phyloP scores from a whole-genome alignment of 202 grass and related monocot genomes.

The Carex arenaria region DNA sequence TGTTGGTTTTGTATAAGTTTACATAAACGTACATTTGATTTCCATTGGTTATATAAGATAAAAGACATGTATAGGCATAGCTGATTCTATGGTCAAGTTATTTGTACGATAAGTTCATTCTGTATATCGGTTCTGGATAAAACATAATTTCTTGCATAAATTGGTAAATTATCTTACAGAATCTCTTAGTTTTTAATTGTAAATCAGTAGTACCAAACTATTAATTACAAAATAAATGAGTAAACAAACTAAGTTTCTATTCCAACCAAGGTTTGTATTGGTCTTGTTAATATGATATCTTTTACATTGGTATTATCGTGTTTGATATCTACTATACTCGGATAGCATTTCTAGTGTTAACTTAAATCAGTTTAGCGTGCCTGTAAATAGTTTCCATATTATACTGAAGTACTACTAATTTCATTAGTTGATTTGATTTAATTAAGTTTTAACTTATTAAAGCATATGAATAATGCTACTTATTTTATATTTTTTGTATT shows the following conservation, averaged over 20 bases:
- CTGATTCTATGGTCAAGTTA: background rate
- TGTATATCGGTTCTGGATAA: background rate
- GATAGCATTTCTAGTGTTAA: background rate
- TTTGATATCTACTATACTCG: background rate
- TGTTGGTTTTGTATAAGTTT: background rate
- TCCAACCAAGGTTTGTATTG: background rate
- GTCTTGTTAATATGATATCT: background rate
- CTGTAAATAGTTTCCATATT: conserved; percentile 3
- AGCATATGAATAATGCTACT: conserved; percentile 38
- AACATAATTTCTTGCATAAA: background rate
- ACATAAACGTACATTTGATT: background rate
- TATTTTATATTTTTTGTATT: conserved; percentile 57
- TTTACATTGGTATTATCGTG: background rate
- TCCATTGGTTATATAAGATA: background rate
- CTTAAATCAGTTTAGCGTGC: background rate
- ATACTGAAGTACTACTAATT: background rate
- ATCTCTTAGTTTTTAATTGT: background rate
- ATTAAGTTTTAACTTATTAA: conserved; percentile 24
- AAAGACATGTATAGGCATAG: background rate
- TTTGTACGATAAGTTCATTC: background rate
- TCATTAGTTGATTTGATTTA: conserved; percentile 6
- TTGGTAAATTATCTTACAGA: background rate
- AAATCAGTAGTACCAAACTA: background rate
- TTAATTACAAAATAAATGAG: background rate
- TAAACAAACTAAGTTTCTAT: background rate